phyloP scores from a whole-genome alignment of 1,139 yeast species.

The Zhuliangozyma parablackwelliae region DNA sequence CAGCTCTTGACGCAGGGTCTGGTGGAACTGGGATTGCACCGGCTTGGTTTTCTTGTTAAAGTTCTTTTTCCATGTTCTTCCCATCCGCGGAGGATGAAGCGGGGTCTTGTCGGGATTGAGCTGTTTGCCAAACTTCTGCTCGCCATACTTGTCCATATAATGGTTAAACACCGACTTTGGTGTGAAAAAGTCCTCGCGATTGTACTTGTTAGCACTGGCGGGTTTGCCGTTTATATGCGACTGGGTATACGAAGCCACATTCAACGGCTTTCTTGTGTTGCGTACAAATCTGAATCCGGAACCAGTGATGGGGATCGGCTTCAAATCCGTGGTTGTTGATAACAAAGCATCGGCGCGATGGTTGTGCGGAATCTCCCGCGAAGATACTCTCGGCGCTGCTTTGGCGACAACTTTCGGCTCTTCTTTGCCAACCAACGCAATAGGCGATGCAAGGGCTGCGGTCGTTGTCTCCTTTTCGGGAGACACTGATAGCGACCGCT shows the following conservation, averaged over 20 bases:
- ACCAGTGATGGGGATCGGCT: constrained; percentile 41
- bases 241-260: constrained; percentile 52
- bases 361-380: constrained; percentile 29
- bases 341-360: constrained; percentile 45
- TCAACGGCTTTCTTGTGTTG: constrained; percentile 57
- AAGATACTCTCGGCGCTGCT: too few relatives aligned
- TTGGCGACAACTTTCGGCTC: too few relatives aligned
- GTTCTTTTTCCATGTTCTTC: constrained; percentile 31
- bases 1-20: constrained; percentile 1
- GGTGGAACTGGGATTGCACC: constrained; percentile 3
- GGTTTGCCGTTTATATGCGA: constrained; percentile 19
- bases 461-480: constrained; percentile 3
- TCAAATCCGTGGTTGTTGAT: constrained; percentile 35
- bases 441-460: too few relatives aligned
- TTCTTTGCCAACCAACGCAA: neutral
- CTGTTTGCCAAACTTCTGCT: constrained; percentile 20
- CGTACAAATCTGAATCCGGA: constrained; percentile 35
- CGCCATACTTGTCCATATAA: constrained; percentile 67
- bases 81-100: constrained; percentile 9
- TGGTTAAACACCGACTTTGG: constrained; percentile 71
- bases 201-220: constrained; percentile 31
- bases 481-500: constrained; percentile 1
- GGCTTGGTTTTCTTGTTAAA: constrained; percentile 14
- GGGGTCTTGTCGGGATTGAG: neutral
- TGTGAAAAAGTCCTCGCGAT: constrained; percentile 69